Percentiles rank a stretch among this genome's conserved stretches.
Evolutionary conservation across 495 filamentous ascomycete genomes (phyloP).

Genomic region (Trichoderma gamsii): DNA sequence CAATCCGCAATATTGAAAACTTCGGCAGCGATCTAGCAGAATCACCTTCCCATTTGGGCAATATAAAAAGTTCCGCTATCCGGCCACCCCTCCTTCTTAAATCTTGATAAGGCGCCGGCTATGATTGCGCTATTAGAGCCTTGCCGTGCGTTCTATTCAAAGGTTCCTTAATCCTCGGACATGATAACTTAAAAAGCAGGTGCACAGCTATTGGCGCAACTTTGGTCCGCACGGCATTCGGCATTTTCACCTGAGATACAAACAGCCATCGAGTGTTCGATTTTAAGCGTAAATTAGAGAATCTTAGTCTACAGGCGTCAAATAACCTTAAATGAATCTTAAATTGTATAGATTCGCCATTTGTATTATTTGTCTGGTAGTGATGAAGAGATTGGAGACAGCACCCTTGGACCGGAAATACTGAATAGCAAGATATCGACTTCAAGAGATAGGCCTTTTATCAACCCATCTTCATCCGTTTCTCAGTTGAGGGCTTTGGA

Average conservation of each 20-base stretch:
- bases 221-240: neutral
- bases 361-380: no score
- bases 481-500: neutral
- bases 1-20: neutral
- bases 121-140: neutral
- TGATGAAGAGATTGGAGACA: no score
- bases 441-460: no score
- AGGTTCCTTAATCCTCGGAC: neutral
- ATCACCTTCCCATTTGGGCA: neutral
- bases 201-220: neutral
- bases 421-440: no score
- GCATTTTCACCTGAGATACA: neutral
- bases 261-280: neutral
- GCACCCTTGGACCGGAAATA: no score
- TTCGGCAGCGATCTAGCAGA: neutral
- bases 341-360: neutral
- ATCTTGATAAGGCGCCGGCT: neutral
- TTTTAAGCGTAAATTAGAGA: neutral
- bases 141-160: neutral
- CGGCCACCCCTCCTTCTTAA: neutral
- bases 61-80: neutral
- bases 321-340: conserved; percentile 8
- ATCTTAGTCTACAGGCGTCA: neutral
- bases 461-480: no score
- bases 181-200: neutral